Base-by-base conservation (phyloP, 768 basidiomycete genomes). In the Boletus barrowsii region DNA sequence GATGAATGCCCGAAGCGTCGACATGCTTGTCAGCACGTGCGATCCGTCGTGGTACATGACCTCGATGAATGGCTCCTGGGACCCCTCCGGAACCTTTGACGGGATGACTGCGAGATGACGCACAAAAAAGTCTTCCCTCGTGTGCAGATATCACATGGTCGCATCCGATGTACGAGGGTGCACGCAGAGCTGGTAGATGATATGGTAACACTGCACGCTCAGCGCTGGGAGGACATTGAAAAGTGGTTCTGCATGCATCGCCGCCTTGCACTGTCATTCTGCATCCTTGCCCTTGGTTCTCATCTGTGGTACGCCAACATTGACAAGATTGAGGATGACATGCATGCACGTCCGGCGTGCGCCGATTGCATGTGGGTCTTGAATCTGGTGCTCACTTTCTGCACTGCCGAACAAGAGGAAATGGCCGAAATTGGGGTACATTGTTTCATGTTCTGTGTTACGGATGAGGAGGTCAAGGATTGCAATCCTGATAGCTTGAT, bases 161-260 rank as follows among this genome's bases (percentile, higher is more conserved):
- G 86, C 83, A 35, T 86, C 84, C 0, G 90, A 90, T 0, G 94
- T 96, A 39, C 82, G 78, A 9, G 87, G 81, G 63, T 98, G 92
- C n/a, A 85, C 79, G 72, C 91, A 96, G 1, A 98, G 80, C 55
- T 95, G 89, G 66, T 90, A 80, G n/a, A 98, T 73, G 46, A 97
- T 79, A 35, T 81, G 82, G 64, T 95, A 94, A 63, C 86, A 88
- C 50, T 86, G 84, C 66, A 95, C 93, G 3, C 94, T 93, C 26
- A 97, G 74, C 3, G 78, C 79, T 0, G 95, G 96, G 33, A 89
- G 76, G 18, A 75, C 73, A 18, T 75, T 68, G 67, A 87, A 87
- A 20, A 90, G 73, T 0, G 90, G 86, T 2, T 77, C 75, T 0
- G 62, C 63, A 15, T 69, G 65, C 9, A 51, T 42, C 22, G 51